Conservation (phyloP, 2,329 filamentous ascomycete species). For the Penicillium nordicum region DNA sequence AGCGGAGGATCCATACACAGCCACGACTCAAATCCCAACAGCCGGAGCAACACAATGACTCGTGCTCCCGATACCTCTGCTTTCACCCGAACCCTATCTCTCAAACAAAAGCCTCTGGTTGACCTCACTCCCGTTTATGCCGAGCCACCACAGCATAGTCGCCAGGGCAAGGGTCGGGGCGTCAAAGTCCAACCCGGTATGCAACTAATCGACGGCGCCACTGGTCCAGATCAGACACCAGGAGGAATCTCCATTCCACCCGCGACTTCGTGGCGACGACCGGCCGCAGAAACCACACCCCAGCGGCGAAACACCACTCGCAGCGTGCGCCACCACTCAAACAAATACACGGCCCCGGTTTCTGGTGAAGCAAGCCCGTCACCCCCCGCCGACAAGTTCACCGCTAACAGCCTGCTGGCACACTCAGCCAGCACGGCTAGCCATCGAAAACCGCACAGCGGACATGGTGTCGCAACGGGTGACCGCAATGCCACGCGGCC, state of each 20-base stretch:
- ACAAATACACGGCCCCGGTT: conserved; percentile 8
- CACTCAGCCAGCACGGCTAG: conserved; percentile 21
- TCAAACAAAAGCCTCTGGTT: conserved; percentile 56
- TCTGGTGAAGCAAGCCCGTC: conserved; percentile 9
- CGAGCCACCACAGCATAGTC: conserved; percentile 53
- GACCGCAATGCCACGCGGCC: conserved; percentile 40
- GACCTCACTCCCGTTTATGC: conserved; percentile 64
- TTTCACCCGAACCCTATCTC: conserved; percentile 48
- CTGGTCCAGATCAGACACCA: conserved; percentile 35
- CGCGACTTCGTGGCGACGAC: conserved; percentile 41
- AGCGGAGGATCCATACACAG: conserved; percentile 42
- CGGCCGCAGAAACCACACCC: conserved; percentile 15
- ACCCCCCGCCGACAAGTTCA: conserved; percentile 27
- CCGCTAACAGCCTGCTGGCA: conserved; percentile 38
- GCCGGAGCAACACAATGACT: conserved; percentile 35
- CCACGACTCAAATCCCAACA: conserved; percentile 24
- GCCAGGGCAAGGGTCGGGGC: conserved; percentile 38
- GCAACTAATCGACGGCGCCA: conserved; percentile 43
- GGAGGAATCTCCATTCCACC: conserved; percentile 36
- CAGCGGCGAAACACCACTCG: conserved; percentile 34
- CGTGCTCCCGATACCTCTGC: conserved; percentile 27
- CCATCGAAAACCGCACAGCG: conserved; percentile 23
- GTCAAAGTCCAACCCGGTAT: conserved; percentile 43
- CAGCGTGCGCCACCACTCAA: conserved; percentile 23
- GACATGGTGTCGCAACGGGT: conserved; percentile 42